Evolutionary conservation across 305 asterid species (phyloP).

Genomic region (Caryopteris hybrid): DNA sequence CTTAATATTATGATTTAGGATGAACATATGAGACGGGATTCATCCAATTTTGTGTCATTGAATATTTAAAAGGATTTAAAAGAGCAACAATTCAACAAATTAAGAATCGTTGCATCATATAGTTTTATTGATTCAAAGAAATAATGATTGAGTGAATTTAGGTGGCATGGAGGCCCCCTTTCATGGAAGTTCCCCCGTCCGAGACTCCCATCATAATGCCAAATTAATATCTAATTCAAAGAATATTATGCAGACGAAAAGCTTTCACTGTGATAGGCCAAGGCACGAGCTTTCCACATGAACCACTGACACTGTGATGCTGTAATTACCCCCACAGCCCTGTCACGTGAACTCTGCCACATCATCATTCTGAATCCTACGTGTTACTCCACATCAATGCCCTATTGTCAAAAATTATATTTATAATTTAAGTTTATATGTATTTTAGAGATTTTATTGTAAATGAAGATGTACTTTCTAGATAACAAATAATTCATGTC

Average conservation of each 20-base stretch:
- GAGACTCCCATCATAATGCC: neutral
- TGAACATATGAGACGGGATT: no score
- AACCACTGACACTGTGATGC: constrained; percentile 41
- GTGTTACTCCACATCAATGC: constrained; percentile 18
- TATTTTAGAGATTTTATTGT: no score
- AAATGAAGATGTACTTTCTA: no score
- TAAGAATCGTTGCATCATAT: neutral
- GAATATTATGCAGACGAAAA: neutral
- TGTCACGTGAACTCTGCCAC: constrained; percentile 44
- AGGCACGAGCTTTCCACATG: constrained; percentile 59
- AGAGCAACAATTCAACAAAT: neutral
- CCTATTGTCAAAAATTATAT: no score
- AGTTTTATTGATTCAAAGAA: neutral
- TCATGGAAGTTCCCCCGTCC: neutral
- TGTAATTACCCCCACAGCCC: neutral
- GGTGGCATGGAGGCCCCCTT: neutral
- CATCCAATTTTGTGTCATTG: neutral
- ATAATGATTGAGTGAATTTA: neutral
- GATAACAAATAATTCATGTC: no score
- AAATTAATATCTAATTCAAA: neutral
- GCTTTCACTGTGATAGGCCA: constrained; percentile 1
- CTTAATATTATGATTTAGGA: no score
- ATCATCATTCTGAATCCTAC: constrained; percentile 15
- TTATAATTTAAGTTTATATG: no score
- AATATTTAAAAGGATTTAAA: neutral